Evolutionary conservation across 805 yeast genomes (phyloP), one percentile per base, ranked within the genome.

Genomic region (Candida morakotiae): DNA sequence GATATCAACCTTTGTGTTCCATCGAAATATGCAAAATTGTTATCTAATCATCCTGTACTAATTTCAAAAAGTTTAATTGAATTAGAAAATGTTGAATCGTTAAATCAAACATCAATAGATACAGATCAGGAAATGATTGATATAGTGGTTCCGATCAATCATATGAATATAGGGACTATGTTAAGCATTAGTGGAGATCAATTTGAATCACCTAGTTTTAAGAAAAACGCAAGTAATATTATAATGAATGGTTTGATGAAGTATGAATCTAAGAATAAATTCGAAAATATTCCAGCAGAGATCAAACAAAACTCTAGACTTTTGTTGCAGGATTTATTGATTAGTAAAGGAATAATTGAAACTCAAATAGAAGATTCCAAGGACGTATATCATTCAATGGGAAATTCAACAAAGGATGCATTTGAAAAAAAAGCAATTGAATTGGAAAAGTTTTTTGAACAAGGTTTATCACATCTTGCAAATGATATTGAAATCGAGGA

Each of bases 401-500:
- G 20, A 11, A 21, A 25, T 22, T 17, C 31, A 3, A 9, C 30
- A 11, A 23, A 17, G 5, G 25, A 34, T 25, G 5, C 37, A 5
- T 42, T 41, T 9, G 49, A 41, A 8, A 51, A 44, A 2, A 55
- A 50, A 8, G 51, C 37, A 3, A 22, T 18, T 3, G 18, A 27
- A 16, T 23, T 37, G 24, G 32, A 37, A 22, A 24, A 28, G 16
- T 32, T 37, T n/a, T 25, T 37, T 22, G 28, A 37, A 24, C 27
- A 31, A 27, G 35, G 31, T 2, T 8, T 20, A 16, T 9, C 23
- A 5, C 25, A 35, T 16, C 15, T 35, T 9, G 20, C 16, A 11
- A 24, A 36, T 25, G 21, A 17, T 15, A 4, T 40, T 3, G 19
- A 35, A 14, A 39, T 21, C 2, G 31, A 34, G 1, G 35, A 23